These are phyloP conservation scores for Candida krabiensis DNA, from an alignment of 805 yeast species.

Conservation along the genomic window DNA sequence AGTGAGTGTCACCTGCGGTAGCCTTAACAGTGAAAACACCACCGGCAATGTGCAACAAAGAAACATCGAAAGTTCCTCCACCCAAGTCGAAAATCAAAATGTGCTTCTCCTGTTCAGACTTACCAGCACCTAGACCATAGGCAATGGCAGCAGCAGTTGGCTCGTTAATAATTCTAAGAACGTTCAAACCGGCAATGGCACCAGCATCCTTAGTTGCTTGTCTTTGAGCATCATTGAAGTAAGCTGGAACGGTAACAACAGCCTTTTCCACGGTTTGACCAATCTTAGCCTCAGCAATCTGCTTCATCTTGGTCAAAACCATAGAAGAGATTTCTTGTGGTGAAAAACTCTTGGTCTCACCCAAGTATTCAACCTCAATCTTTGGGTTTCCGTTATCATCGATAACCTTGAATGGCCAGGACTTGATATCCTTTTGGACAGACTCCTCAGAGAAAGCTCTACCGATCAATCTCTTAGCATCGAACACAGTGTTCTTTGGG, in stretches of 20 bases:
- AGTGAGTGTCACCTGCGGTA: constrained; percentile 98
- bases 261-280: constrained; percentile 73
- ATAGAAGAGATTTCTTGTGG: constrained; percentile 77
- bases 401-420: constrained; percentile 80
- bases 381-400: constrained; percentile 66
- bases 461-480: constrained; percentile 82
- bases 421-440: constrained; percentile 87
- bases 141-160: constrained; percentile 98
- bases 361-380: constrained; percentile 68
- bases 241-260: constrained; percentile 78
- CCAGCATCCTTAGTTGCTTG: constrained; percentile 84
- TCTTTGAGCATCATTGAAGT: constrained; percentile 78
- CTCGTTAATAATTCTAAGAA: constrained; percentile 74
- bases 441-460: constrained; percentile 72
- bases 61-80: constrained; percentile 99
- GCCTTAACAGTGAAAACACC: constrained; percentile 97
- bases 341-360: constrained; percentile 66
- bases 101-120: constrained; percentile 77
- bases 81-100: constrained; percentile 94
- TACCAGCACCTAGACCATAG: constrained; percentile 95
- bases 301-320: constrained; percentile 82
- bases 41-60: constrained; percentile 87
- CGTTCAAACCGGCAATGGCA: constrained; percentile 78
- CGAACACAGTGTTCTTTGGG: constrained; percentile 76
- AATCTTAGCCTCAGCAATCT: constrained; percentile 74